Percentiles rank a stretch among this genome's conserved stretches.
Evolutionary conservation across 179 eudicot species (phyloP).

Genomic region (Beta corolliflora): DNA sequence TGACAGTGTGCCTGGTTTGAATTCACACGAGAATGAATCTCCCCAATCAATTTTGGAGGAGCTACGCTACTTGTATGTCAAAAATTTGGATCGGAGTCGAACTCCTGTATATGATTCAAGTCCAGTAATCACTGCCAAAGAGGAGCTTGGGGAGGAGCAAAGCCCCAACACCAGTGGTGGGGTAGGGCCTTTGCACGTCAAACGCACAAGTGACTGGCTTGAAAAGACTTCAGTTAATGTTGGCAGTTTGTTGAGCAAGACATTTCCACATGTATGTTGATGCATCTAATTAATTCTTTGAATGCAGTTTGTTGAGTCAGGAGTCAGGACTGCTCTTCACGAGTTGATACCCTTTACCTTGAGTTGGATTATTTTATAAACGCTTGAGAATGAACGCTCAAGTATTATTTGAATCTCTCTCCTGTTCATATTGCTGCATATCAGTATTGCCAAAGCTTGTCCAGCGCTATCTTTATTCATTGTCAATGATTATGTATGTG

Average conservation of each 20-base stretch:
- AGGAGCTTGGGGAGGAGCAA: slow-evolving; percentile 30
- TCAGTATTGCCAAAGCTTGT: slow-evolving; percentile 6
- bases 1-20: slow-evolving; percentile 30
- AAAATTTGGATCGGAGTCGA: slow-evolving; percentile 42
- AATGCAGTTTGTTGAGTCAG: neutral
- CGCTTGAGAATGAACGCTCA: neutral
- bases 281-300: slow-evolving; percentile 8
- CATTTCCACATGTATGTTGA: slow-evolving; percentile 80
- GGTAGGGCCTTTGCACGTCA: slow-evolving; percentile 56
- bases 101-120: slow-evolving; percentile 31
- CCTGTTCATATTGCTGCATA: neutral
- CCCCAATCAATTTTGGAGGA: slow-evolving; percentile 61
- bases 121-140: slow-evolving; percentile 27
- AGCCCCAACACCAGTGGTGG: slow-evolving; percentile 29
- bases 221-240: slow-evolving; percentile 62
- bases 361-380: neutral
- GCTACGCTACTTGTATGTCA: slow-evolving; percentile 63
- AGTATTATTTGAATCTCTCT: neutral
- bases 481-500: neutral
- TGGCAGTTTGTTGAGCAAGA: slow-evolving; percentile 62
- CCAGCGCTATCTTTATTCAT: neutral
- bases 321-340: neutral
- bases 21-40: slow-evolving; percentile 43
- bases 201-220: slow-evolving; percentile 85
- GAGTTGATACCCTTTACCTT: slow-evolving; percentile 11